Conservation (phyloP, 306 rosid genomes). For the barrel medic (Medicago truncatula) region DNA sequence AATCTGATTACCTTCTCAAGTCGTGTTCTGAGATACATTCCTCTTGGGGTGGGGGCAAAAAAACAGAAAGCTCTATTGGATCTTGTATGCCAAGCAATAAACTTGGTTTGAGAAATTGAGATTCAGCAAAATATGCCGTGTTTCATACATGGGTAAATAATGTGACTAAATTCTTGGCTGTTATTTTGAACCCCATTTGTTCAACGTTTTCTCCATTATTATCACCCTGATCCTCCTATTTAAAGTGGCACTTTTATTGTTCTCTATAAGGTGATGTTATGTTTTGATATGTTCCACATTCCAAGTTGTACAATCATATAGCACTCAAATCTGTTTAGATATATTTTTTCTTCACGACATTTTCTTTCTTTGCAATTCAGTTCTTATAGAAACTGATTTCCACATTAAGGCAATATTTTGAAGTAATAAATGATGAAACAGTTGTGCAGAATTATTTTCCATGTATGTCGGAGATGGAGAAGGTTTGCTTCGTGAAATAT, state of each 20-base stretch:
- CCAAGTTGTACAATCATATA: background rate
- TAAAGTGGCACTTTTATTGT: too few relatives aligned
- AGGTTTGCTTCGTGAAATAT: conserved; percentile 80
- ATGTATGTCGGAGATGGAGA: conserved; percentile 99
- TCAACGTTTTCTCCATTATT: background rate
- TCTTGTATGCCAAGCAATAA: background rate
- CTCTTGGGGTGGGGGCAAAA: background rate
- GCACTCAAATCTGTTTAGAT: background rate
- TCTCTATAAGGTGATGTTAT: background rate
- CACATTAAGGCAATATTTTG: conserved; percentile 19
- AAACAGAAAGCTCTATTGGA: background rate
- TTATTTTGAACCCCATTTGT: background rate
- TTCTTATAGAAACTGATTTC: conserved; percentile 25
- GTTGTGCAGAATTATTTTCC: conserved; percentile 94
- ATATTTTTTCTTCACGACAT: background rate
- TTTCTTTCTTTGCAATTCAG: conserved; percentile 16
- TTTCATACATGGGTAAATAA: background rate
- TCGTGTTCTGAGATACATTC: background rate
- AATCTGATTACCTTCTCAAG: background rate
- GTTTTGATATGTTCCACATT: too few relatives aligned
- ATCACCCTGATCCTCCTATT: background rate
- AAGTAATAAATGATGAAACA: conserved; percentile 54
- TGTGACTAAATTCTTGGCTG: background rate
- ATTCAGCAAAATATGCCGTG: too few relatives aligned
- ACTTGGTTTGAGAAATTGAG: background rate